A percentile compares a stretch with the other conserved stretches of the same genome.
These are phyloP conservation scores for Leccinum fallax DNA, from an alignment of 1,284 basidiomycete genomes.

Conservation along the genomic window DNA sequence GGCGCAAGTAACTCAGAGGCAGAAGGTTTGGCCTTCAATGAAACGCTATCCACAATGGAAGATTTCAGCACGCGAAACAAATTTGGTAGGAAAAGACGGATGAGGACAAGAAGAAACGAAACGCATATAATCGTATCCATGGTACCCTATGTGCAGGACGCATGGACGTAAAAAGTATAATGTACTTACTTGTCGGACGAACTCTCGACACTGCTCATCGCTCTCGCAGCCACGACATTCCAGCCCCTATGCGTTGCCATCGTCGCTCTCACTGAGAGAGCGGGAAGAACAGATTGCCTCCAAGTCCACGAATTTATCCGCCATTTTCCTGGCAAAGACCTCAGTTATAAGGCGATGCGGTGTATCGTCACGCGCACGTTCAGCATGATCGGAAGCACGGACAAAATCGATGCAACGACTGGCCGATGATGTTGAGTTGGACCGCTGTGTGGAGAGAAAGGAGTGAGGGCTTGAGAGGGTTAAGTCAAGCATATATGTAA, in stretches of 20 bases:
- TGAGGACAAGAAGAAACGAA: background rate
- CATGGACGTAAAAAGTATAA: background rate
- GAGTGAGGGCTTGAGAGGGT: too few species aligned
- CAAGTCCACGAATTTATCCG: too few species aligned
- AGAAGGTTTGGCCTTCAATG: constrained; percentile 46
- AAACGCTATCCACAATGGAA: constrained; percentile 52
- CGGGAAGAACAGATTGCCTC: too few species aligned
- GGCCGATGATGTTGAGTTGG: constrained; percentile 84
- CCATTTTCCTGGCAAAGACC: too few species aligned
- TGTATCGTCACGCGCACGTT: constrained; percentile 49
- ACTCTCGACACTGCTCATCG: constrained; percentile 74
- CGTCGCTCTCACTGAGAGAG: too few species aligned
- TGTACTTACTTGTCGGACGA: constrained; percentile 72
- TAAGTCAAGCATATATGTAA: too few species aligned
- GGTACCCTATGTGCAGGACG: background rate
- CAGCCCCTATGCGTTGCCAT: constrained; percentile 70
- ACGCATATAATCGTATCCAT: background rate
- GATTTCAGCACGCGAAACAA: constrained; percentile 10
- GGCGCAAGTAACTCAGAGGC: constrained; percentile 50
- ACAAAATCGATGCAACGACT: constrained; percentile 79
- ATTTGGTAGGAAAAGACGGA: too few species aligned
- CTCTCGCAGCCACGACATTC: constrained; percentile 77
- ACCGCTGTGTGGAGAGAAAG: constrained; percentile 69
- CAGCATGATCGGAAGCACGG: constrained; percentile 63
- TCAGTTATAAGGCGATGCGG: constrained; percentile 23